phyloP scores from a whole-genome alignment of 495 filamentous ascomycete genomes.

The Hypoxylon fuscum region DNA sequence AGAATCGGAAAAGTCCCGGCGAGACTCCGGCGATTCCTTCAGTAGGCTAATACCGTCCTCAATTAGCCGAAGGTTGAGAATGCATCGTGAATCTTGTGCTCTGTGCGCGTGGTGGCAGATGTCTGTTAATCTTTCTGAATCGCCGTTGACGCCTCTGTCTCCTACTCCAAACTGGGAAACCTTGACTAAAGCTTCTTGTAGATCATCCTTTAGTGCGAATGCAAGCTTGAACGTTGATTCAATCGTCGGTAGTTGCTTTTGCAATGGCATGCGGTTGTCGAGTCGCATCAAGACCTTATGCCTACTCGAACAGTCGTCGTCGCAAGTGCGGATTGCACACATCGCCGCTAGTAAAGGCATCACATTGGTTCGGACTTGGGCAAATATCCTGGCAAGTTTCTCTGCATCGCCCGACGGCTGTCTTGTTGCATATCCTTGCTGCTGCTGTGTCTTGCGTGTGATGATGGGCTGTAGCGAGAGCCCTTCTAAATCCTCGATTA shows the following conservation, averaged over 20 bases:
- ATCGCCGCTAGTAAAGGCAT: not conserved
- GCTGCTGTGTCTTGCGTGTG: not conserved
- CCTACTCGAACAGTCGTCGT: not conserved
- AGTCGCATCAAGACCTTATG: constrained; percentile 1
- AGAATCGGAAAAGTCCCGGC: not conserved
- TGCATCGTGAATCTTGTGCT: not conserved
- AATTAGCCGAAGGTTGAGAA: constrained; percentile 4
- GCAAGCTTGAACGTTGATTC: not conserved
- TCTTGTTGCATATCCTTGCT: not conserved
- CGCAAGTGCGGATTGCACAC: not conserved
- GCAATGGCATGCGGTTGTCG: not conserved
- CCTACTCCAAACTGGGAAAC: not conserved
- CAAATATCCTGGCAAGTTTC: constrained; percentile 5
- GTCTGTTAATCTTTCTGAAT: not conserved
- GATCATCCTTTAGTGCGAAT: not conserved
- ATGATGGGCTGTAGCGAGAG: not conserved
- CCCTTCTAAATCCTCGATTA: not conserved
- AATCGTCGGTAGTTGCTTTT: not conserved
- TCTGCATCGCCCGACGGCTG: not conserved
- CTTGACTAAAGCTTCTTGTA: not conserved
- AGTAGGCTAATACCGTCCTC: constrained; percentile 2
- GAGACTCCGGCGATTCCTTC: constrained; percentile 3
- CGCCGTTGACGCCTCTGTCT: not conserved
- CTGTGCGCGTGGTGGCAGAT: not conserved
- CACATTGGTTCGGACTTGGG: not conserved